Conservation (phyloP, 768 basidiomycete genomes). For the Phaffia australis region DNA sequence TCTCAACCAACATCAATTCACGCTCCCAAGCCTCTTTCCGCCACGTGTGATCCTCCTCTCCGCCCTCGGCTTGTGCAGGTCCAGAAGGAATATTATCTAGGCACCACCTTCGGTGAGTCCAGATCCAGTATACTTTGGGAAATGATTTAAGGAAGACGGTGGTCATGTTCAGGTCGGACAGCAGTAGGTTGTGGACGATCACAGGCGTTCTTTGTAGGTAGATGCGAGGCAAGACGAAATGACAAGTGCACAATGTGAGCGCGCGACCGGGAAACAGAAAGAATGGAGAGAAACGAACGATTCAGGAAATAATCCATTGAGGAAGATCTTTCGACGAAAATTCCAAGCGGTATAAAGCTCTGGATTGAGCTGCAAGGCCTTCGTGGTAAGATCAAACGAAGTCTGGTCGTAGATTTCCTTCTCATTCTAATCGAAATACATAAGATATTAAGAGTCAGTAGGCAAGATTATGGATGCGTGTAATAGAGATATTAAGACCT, state of each 20-base stretch:
- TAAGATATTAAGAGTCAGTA: neutral
- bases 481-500: slow-evolving; percentile 31
- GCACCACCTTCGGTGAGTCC: slow-evolving; percentile 96
- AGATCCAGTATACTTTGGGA: slow-evolving; percentile 97
- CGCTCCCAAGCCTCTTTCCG: slow-evolving; percentile 66
- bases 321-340: slow-evolving; percentile 69
- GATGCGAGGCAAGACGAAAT: neutral
- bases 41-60: slow-evolving; percentile 47
- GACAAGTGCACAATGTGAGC: neutral
- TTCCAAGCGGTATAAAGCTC: slow-evolving; percentile 98
- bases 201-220: slow-evolving; percentile 46
- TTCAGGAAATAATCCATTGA: slow-evolving; percentile 56
- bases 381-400: slow-evolving; percentile 66
- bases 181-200: slow-evolving; percentile 53
- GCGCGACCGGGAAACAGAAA: neutral
- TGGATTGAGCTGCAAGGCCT: slow-evolving; percentile 70
- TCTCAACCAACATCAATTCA: slow-evolving; percentile 79
- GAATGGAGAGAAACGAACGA: slow-evolving; percentile 44
- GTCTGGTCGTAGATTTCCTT: slow-evolving; percentile 62
- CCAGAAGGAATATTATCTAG: slow-evolving; percentile 72
- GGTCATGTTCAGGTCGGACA: slow-evolving; percentile 68
- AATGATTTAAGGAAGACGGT: slow-evolving; percentile 66
- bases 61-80: slow-evolving; percentile 37
- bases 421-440: slow-evolving; percentile 40
- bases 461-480: neutral